Conservation (phyloP, 2,329 filamentous ascomycete species). For the Grosmannia penicillata region DNA sequence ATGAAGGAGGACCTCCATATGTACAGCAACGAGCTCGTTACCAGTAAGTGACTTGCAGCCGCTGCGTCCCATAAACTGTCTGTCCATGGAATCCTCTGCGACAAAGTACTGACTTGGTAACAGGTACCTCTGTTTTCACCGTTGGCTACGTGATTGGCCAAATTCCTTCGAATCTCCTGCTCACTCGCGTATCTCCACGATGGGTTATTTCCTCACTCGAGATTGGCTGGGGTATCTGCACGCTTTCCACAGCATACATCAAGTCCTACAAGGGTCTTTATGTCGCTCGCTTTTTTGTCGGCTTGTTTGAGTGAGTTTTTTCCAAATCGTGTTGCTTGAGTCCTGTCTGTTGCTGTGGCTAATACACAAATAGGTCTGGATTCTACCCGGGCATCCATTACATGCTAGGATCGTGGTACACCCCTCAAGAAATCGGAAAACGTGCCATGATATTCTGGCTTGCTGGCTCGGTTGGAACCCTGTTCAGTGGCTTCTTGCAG, state of each 20-base stretch:
- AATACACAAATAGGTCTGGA: no score
- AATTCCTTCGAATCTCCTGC: slow-evolving; percentile 21
- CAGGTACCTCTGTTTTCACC: slow-evolving; percentile 38
- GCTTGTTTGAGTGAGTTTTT: slow-evolving; percentile 22
- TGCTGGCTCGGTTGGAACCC: slow-evolving; percentile 17
- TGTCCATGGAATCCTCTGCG: no score
- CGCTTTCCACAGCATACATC: slow-evolving; percentile 19
- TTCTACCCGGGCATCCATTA: slow-evolving; percentile 21
- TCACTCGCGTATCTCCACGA: slow-evolving; percentile 3
- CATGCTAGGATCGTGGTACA: slow-evolving; percentile 26
- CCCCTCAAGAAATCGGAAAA: slow-evolving; percentile 24
- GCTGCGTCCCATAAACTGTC: no score
- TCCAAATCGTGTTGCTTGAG: no score
- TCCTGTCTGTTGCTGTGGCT: no score
- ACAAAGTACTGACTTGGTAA: no score
- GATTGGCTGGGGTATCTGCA: slow-evolving; percentile 17
- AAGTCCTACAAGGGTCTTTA: slow-evolving; percentile 21
- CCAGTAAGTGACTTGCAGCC: no score
- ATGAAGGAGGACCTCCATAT: slow-evolving; percentile 37
- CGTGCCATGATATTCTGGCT: slow-evolving; percentile 24
- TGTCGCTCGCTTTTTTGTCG: slow-evolving; percentile 27
- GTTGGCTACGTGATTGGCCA: slow-evolving; percentile 41
- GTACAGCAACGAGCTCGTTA: slow-evolving; percentile 38
- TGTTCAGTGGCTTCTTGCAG: slow-evolving; percentile 19
- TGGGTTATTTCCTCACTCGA: slow-evolving; percentile 19